Conservation (phyloP, 1,139 yeast genomes). For the Hyphopichia khmerensis region DNA sequence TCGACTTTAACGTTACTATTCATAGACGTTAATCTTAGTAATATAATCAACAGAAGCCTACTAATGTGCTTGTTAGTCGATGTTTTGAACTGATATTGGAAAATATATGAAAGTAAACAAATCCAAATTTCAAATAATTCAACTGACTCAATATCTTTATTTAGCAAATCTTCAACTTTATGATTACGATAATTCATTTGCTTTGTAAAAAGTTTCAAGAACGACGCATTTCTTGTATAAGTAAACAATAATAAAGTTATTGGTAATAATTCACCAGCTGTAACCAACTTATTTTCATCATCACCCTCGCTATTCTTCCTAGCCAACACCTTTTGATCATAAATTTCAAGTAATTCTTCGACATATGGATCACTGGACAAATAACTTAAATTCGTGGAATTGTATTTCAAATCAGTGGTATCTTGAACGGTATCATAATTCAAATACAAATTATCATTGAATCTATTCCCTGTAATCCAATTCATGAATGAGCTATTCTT, state of each 20-base stretch:
- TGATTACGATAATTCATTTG: conserved; percentile 12
- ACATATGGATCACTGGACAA: conserved; percentile 17
- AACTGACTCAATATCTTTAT: conserved; percentile 15
- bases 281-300: conserved; percentile 11
- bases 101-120: conserved; percentile 35
- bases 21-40: conserved; percentile 25
- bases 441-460: conserved; percentile 25
- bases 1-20: conserved; percentile 7
- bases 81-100: conserved; percentile 36
- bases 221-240: conserved; percentile 20
- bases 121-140: conserved; percentile 36
- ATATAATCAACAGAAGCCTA: conserved; percentile 20
- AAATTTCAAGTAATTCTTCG: conserved; percentile 17
- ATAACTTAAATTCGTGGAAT: conserved; percentile 5
- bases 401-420: conserved; percentile 18
- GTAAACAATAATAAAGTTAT: conserved; percentile 20
- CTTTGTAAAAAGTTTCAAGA: conserved; percentile 17
- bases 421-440: conserved; percentile 18
- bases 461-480: conserved; percentile 38
- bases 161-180: conserved; percentile 16
- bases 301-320: conserved; percentile 8
- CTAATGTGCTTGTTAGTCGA: conserved; percentile 20
- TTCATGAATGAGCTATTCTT: conserved; percentile 36
- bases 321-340: conserved; percentile 14
- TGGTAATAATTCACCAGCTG: conserved; percentile 24